phyloP scores from a whole-genome alignment of 1,284 basidiomycete species.

The Marasmius tenuissimus region DNA sequence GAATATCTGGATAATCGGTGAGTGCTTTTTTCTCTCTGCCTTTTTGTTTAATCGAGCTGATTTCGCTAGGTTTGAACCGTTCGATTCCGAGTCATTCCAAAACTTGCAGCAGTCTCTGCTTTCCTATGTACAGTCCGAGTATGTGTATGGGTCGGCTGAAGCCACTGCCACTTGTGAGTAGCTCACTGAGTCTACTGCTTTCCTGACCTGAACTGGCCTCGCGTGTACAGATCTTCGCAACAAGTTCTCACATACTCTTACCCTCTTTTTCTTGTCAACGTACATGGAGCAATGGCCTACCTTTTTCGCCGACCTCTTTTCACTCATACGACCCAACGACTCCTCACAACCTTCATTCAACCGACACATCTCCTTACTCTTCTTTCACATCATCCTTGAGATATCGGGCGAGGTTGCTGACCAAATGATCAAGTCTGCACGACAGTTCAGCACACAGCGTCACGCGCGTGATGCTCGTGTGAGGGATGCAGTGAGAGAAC shows the following conservation, averaged over 20 bases:
- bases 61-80: constrained; percentile 58
- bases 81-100: constrained; percentile 69
- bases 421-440: constrained; percentile 83
- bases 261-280: constrained; percentile 90
- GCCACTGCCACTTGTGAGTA: constrained; percentile 70
- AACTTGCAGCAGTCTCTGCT: constrained; percentile 70
- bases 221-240: constrained; percentile 77
- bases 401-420: constrained; percentile 93
- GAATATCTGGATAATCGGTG: constrained; percentile 86
- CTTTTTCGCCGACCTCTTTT: constrained; percentile 80
- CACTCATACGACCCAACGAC: constrained; percentile 66
- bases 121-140: constrained; percentile 79
- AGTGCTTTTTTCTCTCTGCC: constrained; percentile 29
- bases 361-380: constrained; percentile 79
- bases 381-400: constrained; percentile 88
- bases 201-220: constrained; percentile 6
- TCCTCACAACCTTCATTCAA: constrained; percentile 64
- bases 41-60: not conserved
- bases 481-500: constrained; percentile 86
- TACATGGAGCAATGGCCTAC: constrained; percentile 84
- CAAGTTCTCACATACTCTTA: constrained; percentile 97
- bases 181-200: not conserved
- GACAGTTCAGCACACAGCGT: constrained; percentile 67
- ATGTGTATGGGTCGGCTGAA: constrained; percentile 75
- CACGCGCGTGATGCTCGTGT: constrained; percentile 81